Conservation (phyloP, 2,329 filamentous ascomycete species). For the Elsinoe perseae region DNA sequence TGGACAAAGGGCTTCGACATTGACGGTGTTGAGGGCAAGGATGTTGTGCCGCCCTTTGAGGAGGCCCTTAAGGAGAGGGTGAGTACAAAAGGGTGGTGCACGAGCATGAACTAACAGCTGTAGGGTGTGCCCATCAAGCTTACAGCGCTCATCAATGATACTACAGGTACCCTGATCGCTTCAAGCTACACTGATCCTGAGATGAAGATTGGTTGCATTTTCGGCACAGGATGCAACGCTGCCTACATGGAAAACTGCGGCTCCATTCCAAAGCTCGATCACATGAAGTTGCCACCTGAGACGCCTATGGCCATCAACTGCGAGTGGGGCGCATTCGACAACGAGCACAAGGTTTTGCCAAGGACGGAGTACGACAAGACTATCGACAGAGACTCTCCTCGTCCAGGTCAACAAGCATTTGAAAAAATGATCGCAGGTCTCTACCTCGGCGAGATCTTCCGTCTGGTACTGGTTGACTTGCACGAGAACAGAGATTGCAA, state of each 20-base stretch:
- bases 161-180: conserved; percentile 91
- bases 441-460: conserved; percentile 41
- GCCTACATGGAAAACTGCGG: conserved; percentile 95
- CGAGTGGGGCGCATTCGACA: conserved; percentile 95
- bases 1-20: conserved; percentile 99
- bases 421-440: conserved; percentile 41
- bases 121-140: conserved; percentile 86
- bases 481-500: conserved; percentile 55
- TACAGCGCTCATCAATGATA: conserved; percentile 92
- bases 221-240: conserved; percentile 95
- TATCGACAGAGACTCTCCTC: conserved; percentile 38
- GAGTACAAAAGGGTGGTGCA: conserved; percentile 21
- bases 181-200: conserved; percentile 91
- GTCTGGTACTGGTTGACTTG: conserved; percentile 38
- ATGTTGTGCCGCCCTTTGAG: conserved; percentile 85
- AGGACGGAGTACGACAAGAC: conserved; percentile 57
- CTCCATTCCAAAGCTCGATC: conserved; percentile 84
- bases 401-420: conserved; percentile 39
- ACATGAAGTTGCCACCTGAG: conserved; percentile 79
- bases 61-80: conserved; percentile 63
- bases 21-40: conserved; percentile 78
- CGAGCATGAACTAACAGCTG: conserved; percentile 14
- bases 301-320: conserved; percentile 92
- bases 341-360: conserved; percentile 81
- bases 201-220: conserved; percentile 96